phyloP scores from a whole-genome alignment of 768 basidiomycete genomes.

The Suillus plorans region DNA sequence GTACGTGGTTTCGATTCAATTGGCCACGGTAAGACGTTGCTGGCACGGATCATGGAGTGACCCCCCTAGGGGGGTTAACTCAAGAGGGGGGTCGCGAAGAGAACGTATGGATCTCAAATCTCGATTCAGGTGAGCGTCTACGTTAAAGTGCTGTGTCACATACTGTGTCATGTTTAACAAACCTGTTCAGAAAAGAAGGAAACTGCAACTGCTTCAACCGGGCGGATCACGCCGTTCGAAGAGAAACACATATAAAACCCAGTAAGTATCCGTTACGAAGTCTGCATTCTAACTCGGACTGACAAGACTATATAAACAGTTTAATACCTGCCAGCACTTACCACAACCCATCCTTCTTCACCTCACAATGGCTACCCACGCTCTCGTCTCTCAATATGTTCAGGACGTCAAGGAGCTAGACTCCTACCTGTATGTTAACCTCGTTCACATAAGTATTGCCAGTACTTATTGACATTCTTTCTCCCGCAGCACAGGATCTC shows the following conservation, averaged over 20 bases:
- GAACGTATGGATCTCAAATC: not conserved
- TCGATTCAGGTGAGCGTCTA: not conserved
- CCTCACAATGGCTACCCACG: conserved; percentile 12
- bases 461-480: not conserved
- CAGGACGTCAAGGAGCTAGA: conserved; percentile 62
- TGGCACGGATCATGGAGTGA: not conserved
- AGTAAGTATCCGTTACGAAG: not conserved
- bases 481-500: conserved; percentile 52
- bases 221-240: not conserved
- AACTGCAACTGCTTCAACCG: not conserved
- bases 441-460: not conserved
- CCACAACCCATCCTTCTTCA: not conserved
- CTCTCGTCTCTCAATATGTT: conserved; percentile 55
- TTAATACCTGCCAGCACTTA: not conserved
- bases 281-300: not conserved
- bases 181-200: not conserved
- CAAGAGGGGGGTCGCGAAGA: not conserved
- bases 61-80: not conserved
- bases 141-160: not conserved
- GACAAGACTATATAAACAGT: not conserved
- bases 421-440: conserved; percentile 51
- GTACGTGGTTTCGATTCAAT: not conserved
- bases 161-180: conserved; percentile 2
- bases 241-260: not conserved
- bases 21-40: not conserved